Base-by-base conservation (phyloP, 176 grass and related monocot genomes). In the Luzula sylvatica region DNA sequence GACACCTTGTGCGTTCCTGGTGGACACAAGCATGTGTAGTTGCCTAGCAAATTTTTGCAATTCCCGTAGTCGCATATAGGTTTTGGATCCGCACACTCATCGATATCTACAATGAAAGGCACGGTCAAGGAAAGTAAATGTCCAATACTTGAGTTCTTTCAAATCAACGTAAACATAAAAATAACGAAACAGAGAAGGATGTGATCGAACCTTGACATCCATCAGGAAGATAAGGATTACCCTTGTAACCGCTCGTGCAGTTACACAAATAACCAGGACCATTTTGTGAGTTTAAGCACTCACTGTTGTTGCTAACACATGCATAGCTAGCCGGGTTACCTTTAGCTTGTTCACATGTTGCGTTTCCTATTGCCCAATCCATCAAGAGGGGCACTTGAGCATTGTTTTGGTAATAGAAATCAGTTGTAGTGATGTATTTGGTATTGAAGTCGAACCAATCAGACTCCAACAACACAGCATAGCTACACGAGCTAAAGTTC, bases 231-330 rank as follows among this genome's bases (percentile, higher is more conserved):
- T 58, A 42, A n/a, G n/a, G n/a, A n/a, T n/a, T n/a, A n/a, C n/a
- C n/a, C n/a, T n/a, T n/a, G n/a, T n/a, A n/a, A n/a, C n/a, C n/a
- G n/a, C n/a, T n/a, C n/a, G n/a, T n/a, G n/a, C n/a, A n/a, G n/a
- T n/a, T n/a, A n/a, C n/a, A n/a, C n/a, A n/a, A n/a, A n/a, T n/a
- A n/a, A n/a, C n/a, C n/a, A n/a, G n/a, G n/a, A n/a, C n/a, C n/a
- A n/a, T n/a, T n/a, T n/a, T n/a, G n/a, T n/a, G n/a, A n/a, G n/a
- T n/a, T n/a, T n/a, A n/a, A n/a, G n/a, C n/a, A n/a, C n/a, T n/a
- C n/a, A n/a, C n/a, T n/a, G n/a, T n/a, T n/a, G n/a, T n/a, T n/a
- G 55, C 55, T 58, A 11, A 23, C 32, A 42, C 55, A 58, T 40
- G 54, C 54, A 57, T 57, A 57, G 26, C 9, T 57, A 8, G 3